Base-by-base conservation (phyloP, 306 rosid species). In the Quercus gilva region DNA sequence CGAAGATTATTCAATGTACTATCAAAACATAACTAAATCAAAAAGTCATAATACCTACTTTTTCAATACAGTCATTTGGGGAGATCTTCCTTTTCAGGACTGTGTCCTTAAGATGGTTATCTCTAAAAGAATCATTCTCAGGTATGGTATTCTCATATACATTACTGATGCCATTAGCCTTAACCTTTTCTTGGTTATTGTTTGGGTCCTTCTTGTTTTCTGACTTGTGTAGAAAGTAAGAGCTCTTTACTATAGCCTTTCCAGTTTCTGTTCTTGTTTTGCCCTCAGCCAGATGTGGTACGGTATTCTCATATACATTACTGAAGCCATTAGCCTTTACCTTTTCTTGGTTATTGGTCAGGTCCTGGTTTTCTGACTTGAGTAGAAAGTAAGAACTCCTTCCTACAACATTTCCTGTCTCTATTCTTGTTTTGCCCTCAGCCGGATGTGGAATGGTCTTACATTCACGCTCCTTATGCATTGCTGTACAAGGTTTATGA, bases 301-400 rank as follows among this genome's bases (percentile, higher is more conserved):
- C 74, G 61, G 52, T 72, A 65, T 76, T 87, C 76, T 84, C 79
- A 21, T 73, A 33, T 72, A 65, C 29, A 60, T 65, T 83, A 53
- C 9, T 80, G 73, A 69, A 57, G 63, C 53, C 61, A 83, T 78
- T 70, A 77, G 85, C 80, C 55, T 75, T 73, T 41, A 55, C 45
- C 78, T 74, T 84, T 41, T 77, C 87, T 82, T 75, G 88, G 70
- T 85, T 76, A 56, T 72, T 65, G 6, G 84, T 91, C 58, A 37
- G 76, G 15, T 74, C 83, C 69, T 78, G 82, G 76, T 82, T 84
- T 69, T 69, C 82, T 18, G 82, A 75, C 82, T 91, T 92, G 53
- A 78, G 86, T 87, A 83, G 89, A 74, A 92, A 92, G 81, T 90
- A 86, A 35, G 89, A 72, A 84, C 99, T 92, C 84, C 97, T 92